Conservation (phyloP, 1,139 yeast genomes). For the Scheffersomyces cryptocercus region DNA sequence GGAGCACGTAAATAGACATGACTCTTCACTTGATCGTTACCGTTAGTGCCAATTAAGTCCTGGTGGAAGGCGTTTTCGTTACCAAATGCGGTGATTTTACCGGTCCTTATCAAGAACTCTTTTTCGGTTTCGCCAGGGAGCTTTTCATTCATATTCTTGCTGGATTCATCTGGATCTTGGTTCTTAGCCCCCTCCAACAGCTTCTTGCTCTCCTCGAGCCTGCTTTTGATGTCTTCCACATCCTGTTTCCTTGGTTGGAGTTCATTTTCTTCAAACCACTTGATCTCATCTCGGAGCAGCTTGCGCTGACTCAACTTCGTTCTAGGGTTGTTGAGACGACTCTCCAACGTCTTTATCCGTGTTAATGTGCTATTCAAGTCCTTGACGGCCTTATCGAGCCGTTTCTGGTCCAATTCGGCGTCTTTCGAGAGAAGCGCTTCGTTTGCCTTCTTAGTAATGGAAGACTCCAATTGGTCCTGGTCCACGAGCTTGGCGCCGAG, state of each 20-base stretch:
- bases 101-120: conserved; percentile 83
- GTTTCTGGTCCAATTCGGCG: conserved; percentile 68
- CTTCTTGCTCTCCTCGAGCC: conserved; percentile 43
- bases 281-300: conserved; percentile 55
- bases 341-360: conserved; percentile 48
- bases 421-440: conserved; percentile 61
- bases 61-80: conserved; percentile 55
- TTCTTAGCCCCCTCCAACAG: conserved; percentile 17
- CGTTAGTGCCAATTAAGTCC: conserved; percentile 8
- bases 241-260: conserved; percentile 57
- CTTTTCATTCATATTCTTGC: conserved; percentile 16
- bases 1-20: conserved; percentile 40
- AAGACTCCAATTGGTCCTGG: conserved; percentile 72
- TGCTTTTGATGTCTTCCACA: conserved; percentile 59
- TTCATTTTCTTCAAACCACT: conserved; percentile 52
- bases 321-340: conserved; percentile 50
- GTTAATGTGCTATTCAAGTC: conserved; percentile 43
- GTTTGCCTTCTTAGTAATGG: conserved; percentile 72
- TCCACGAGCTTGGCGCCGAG: conserved; percentile 56
- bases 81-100: conserved; percentile 94
- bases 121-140: conserved; percentile 72
- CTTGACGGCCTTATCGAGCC: conserved; percentile 65
- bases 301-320: conserved; percentile 70
- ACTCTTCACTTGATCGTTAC: conserved; percentile 20
- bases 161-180: conserved; percentile 3